Evolutionary conservation across 2,329 filamentous ascomycete species (phyloP).

Genomic region (Ceratocystis albifundus): DNA sequence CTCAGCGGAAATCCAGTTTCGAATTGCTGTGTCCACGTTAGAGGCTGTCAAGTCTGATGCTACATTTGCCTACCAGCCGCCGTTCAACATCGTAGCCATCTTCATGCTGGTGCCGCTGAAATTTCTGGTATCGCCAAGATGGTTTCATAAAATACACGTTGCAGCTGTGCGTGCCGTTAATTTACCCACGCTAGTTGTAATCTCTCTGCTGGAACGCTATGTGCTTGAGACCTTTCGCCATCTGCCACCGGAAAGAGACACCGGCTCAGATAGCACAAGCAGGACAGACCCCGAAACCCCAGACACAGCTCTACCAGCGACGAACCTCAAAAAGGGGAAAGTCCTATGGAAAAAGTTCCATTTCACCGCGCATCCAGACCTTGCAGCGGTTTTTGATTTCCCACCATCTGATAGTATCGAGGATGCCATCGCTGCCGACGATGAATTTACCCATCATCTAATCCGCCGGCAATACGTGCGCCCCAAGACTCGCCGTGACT

Average conservation of each 20-base stretch:
- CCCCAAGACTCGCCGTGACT: constrained; percentile 41
- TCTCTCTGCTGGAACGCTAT: constrained; percentile 59
- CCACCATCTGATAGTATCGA: constrained; percentile 52
- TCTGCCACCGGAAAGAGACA: constrained; percentile 24
- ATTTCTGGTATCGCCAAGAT: constrained; percentile 63
- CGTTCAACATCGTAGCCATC: constrained; percentile 71
- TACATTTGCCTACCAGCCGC: constrained; percentile 70
- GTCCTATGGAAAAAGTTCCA: constrained; percentile 55
- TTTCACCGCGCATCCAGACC: constrained; percentile 59
- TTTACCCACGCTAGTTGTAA: constrained; percentile 58
- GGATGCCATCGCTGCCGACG: constrained; percentile 47
- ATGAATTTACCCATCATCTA: constrained; percentile 46
- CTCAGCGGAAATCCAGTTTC: constrained; percentile 73
- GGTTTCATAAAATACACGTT: constrained; percentile 87
- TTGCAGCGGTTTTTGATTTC: constrained; percentile 61
- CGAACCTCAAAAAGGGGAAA: constrained; percentile 12
- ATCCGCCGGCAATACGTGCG: constrained; percentile 46
- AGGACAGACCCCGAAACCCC: constrained; percentile 23
- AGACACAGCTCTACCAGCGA: neutral
- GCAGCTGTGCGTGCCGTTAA: constrained; percentile 63
- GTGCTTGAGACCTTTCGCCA: constrained; percentile 38
- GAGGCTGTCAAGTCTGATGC: constrained; percentile 79
- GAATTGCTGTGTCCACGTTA: constrained; percentile 67
- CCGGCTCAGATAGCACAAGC: neutral
- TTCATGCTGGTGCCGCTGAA: constrained; percentile 65